Conservation (phyloP, 1,284 basidiomycete genomes). For the Microbotryum silenes-acaulis region DNA sequence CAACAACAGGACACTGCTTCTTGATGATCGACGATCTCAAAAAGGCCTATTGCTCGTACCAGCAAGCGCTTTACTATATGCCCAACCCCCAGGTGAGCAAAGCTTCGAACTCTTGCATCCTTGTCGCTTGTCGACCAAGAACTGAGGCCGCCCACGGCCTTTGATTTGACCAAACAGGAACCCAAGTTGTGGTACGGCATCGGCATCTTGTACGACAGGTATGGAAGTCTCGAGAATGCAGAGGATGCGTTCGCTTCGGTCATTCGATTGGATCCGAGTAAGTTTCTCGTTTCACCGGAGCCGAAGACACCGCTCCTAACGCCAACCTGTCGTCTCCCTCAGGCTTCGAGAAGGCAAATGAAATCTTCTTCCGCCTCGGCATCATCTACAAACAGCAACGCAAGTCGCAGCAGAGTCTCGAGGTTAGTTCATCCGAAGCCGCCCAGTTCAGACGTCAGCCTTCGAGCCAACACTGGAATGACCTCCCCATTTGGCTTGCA, state of each 20-base stretch:
- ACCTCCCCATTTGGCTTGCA: neutral
- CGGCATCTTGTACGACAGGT: conserved; percentile 96
- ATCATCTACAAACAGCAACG: conserved; percentile 99
- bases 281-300: conserved; percentile 24
- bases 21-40: conserved; percentile 99
- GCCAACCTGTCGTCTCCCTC: conserved; percentile 26
- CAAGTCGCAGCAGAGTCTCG: conserved; percentile 75
- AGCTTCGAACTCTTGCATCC: neutral
- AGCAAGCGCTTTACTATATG: conserved; percentile 91
- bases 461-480: conserved; percentile 13
- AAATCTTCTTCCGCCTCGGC: conserved; percentile 94
- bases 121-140: neutral
- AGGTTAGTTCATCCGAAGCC: conserved; percentile 43
- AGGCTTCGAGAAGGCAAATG: conserved; percentile 98
- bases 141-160: neutral
- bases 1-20: conserved; percentile 70
- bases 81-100: conserved; percentile 76
- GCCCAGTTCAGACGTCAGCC: neutral
- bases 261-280: conserved; percentile 91
- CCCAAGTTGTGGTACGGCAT: conserved; percentile 99
- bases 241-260: conserved; percentile 97
- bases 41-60: conserved; percentile 97
- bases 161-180: conserved; percentile 55
- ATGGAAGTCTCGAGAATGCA: conserved; percentile 95
- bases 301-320: neutral